These are phyloP conservation scores for Tolypocladium guangdongense DNA, from an alignment of 2,329 filamentous ascomycete species.

Conservation along the genomic window DNA sequence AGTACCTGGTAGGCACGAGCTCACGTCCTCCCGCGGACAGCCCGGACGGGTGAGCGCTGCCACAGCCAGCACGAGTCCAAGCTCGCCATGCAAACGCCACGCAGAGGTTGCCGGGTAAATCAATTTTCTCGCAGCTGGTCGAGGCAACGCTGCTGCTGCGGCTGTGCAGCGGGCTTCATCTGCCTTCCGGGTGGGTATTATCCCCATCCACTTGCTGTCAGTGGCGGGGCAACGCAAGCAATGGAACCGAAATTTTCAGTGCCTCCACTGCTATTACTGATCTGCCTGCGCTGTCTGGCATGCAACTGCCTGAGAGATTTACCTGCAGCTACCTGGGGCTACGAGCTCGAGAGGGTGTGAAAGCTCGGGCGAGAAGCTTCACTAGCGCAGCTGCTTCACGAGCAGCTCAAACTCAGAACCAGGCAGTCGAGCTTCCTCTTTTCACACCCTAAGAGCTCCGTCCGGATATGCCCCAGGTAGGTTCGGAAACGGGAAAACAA, in stretches of 20 bases:
- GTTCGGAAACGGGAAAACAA: too few species aligned
- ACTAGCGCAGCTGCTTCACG: not conserved
- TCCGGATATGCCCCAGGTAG: too few species aligned
- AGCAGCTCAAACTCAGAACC: not conserved
- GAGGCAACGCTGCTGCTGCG: slow-evolving; percentile 3
- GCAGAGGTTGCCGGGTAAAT: not conserved
- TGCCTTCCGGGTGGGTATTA: not conserved
- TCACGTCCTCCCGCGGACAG: not conserved
- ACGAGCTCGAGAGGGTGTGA: not conserved
- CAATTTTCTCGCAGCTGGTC: slow-evolving; percentile 6
- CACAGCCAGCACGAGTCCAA: too few species aligned
- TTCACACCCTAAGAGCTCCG: too few species aligned
- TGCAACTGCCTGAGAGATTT: too few species aligned
- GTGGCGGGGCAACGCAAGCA: not conserved
- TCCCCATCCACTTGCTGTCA: not conserved
- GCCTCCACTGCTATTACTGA: too few species aligned
- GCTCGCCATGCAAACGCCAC: not conserved
- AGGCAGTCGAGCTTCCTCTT: too few species aligned
- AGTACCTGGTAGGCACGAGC: too few species aligned
- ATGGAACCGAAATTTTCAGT: not conserved
- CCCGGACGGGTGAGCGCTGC: not conserved
- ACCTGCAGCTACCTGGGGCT: too few species aligned
- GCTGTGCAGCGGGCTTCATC: not conserved
- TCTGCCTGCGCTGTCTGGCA: too few species aligned
- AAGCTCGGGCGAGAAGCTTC: not conserved